phyloP scores from a whole-genome alignment of 2,329 filamentous ascomycete species.

The Parastagonospora avenae region DNA sequence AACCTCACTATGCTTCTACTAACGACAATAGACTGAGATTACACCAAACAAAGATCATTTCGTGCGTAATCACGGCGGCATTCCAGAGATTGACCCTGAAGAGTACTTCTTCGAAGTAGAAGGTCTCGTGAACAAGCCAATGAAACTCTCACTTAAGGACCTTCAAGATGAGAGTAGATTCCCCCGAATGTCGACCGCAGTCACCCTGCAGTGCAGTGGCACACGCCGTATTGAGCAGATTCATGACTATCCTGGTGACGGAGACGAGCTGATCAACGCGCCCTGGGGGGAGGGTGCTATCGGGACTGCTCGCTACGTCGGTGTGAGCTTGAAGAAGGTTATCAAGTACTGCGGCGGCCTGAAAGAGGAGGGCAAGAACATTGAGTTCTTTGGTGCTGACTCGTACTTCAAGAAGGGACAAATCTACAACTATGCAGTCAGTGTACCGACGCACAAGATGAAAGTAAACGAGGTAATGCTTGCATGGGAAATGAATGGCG shows the following conservation, averaged over 20 bases:
- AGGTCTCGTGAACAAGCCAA: slow-evolving; percentile 65
- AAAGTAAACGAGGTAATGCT: slow-evolving; percentile 70
- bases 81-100: slow-evolving; percentile 67
- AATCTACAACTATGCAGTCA: slow-evolving; percentile 70
- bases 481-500: slow-evolving; percentile 74
- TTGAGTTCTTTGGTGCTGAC: slow-evolving; percentile 73
- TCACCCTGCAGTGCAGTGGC: slow-evolving; percentile 71
- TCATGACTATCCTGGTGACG: slow-evolving; percentile 66
- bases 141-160: slow-evolving; percentile 62
- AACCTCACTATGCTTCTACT: slow-evolving; percentile 4
- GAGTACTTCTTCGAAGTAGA: slow-evolving; percentile 62
- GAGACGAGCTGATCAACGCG: slow-evolving; percentile 61
- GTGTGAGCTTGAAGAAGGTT: slow-evolving; percentile 70
- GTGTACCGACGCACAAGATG: slow-evolving; percentile 70
- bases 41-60: slow-evolving; percentile 69
- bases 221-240: slow-evolving; percentile 74
- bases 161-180: slow-evolving; percentile 65
- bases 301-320: slow-evolving; percentile 66
- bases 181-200: slow-evolving; percentile 62
- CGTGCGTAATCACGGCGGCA: slow-evolving; percentile 73
- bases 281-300: slow-evolving; percentile 64
- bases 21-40: slow-evolving; percentile 52
- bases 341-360: slow-evolving; percentile 73
- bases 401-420: slow-evolving; percentile 74
- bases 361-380: slow-evolving; percentile 59